Evolutionary conservation across 2,329 filamentous ascomycete species (phyloP).

Genomic region (Drechslera avenae): DNA sequence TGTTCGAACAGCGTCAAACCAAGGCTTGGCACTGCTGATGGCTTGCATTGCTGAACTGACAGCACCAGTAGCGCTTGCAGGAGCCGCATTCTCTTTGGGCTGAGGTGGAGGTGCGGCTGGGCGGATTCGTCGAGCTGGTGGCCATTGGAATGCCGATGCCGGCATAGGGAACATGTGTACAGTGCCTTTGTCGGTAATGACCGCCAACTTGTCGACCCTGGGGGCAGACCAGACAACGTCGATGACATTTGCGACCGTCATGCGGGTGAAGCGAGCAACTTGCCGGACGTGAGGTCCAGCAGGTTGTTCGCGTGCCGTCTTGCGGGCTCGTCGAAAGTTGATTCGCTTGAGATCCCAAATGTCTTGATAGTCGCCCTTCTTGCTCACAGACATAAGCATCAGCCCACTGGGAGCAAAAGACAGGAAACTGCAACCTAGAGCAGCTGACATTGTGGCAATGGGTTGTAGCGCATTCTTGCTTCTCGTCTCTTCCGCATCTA

Average conservation of each 20-base stretch:
- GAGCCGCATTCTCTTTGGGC: conserved; percentile 40
- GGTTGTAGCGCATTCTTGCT: conserved; percentile 62
- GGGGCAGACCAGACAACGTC: conserved; percentile 88
- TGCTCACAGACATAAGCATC: conserved; percentile 77
- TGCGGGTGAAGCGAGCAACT: conserved; percentile 83
- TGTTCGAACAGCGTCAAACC: conserved; percentile 46
- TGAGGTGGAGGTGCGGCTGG: conserved; percentile 31
- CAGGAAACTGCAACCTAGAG: conserved; percentile 78
- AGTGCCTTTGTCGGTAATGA: conserved; percentile 94
- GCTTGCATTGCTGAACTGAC: conserved; percentile 51
- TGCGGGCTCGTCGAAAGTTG: conserved; percentile 52
- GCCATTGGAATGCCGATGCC: conserved; percentile 82
- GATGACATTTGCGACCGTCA: conserved; percentile 89
- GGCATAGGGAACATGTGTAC: conserved; percentile 91
- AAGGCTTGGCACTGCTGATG: conserved; percentile 51
- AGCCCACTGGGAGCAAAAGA: conserved; percentile 78
- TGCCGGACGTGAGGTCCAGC: conserved; percentile 69
- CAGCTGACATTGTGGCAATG: conserved; percentile 71
- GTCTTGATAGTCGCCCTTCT: conserved; percentile 80
- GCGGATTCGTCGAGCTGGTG: conserved; percentile 64
- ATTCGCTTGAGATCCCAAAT: conserved; percentile 78
- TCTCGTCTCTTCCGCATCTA: conserved; percentile 54
- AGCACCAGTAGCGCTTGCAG: conserved; percentile 40
- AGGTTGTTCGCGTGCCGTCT: conserved; percentile 36
- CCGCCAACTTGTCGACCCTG: conserved; percentile 79